Evolutionary conservation across 495 filamentous ascomycete genomes (phyloP), one percentile per base, ranked within the genome.

Genomic region (Tuber microsphaerosporum): DNA sequence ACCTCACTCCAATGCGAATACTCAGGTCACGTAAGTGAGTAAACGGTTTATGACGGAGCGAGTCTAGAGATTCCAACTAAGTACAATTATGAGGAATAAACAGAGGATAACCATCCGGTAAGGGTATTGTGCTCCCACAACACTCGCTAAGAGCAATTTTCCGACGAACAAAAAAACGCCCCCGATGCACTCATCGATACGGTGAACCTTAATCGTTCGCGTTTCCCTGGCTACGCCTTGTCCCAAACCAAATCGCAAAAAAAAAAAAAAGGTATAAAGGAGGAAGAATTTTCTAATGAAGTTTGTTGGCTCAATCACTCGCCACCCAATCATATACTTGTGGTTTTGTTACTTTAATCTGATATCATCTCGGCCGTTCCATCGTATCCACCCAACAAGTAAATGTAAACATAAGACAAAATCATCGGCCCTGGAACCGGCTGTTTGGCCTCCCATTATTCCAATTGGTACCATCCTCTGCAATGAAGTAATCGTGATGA

Each of bases 401-500:
- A 39, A 65, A 65, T 12, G 26, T 61, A 61, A 65, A 65, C 56
- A 65, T 65, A 65, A 31, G 56, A 65, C 56, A 65, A 65, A 75
- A 70, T 79, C 37, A 79, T 48, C 77, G 77, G 31, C 56, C 56
- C 37, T 76, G 19, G 70, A 79, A 79, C 41, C 85, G 88, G 72
- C 77, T 79, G 22, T 76, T 77, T 4, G 77, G 77, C 46, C 78
- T 79, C 43, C 78, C 77, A 74, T 80, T 72, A n/a, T 65, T 65
- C 34, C 71, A 78, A 39, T 81, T 77, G 46, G 81, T 72, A 70
- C 89, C 90, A 75, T 92, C 88, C 71, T 91, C 89, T 26, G 74
- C 72, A 45, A 80, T 74, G 84, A 99, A 98, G 85, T 98, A 99
- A 14, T 93, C 92, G 84, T 98, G 95, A 79, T 88, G 87, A 83